These are phyloP conservation scores for Retiboletus flavoniger DNA, from an alignment of 1,284 basidiomycete genomes.

Conservation along the genomic window DNA sequence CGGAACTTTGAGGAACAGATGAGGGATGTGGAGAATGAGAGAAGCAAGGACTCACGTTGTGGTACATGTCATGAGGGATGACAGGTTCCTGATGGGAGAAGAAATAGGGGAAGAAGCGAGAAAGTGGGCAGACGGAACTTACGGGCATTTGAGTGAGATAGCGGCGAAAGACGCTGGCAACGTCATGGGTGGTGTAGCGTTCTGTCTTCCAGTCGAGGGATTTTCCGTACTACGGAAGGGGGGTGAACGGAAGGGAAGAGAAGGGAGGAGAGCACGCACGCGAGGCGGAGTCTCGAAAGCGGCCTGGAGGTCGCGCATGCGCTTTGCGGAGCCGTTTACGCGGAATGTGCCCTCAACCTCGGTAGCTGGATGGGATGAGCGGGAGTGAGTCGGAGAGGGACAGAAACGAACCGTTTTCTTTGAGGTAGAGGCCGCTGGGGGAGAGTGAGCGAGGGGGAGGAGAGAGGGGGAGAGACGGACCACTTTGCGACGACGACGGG, in stretches of 20 bases:
- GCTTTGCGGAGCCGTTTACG: conserved; percentile 88
- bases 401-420: conserved; percentile 71
- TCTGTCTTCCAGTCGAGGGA: conserved; percentile 86
- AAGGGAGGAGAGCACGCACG: conserved; percentile 47
- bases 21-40: conserved; percentile 17
- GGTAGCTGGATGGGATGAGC: conserved; percentile 57
- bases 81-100: conserved; percentile 72
- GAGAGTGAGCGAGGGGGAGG: conserved; percentile 6
- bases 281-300: conserved; percentile 87
- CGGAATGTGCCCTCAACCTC: conserved; percentile 96
- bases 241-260: conserved; percentile 1
- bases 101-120: conserved; percentile 13
- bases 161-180: conserved; percentile 92
- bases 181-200: conserved; percentile 90
- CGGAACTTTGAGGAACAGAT: conserved; percentile 62
- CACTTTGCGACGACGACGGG: conserved; percentile 98
- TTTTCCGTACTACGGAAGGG: conserved; percentile 77
- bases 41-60: conserved; percentile 57
- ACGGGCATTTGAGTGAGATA: conserved; percentile 97
- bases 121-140: conserved; percentile 36
- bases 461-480: conserved; percentile 46
- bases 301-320: conserved; percentile 93
- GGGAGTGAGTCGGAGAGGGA: background rate
- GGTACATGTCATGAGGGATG: conserved; percentile 86
- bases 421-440: conserved; percentile 80